Base-by-base conservation (phyloP, 345 rosid genomes). In the Crucihimalaya himalaica region DNA sequence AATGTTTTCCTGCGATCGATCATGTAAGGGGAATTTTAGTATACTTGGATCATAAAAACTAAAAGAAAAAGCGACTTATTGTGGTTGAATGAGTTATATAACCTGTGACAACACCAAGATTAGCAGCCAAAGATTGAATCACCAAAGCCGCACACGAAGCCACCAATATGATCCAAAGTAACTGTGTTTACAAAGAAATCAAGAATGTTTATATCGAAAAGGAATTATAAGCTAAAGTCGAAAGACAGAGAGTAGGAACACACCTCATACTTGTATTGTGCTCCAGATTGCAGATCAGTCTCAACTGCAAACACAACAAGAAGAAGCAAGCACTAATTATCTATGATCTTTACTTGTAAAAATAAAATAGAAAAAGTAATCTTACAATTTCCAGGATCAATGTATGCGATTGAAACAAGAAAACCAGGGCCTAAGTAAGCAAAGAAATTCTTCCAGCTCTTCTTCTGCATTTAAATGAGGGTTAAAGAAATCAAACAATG, bases 41-140 rank as follows among this genome's bases (percentile, higher is more conserved):
- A 57, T 57, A 66, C 32, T 50, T 75, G 9, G 13, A 5, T 1
- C 13, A 40, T 27, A 18, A 27, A 34, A 47, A 5, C 2, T 14
- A 18, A 74, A 47, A 2, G 18, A 55, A 73, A 55, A 65, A 55
- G 2, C 0, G 11, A 46, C 2, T 11, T 34, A 8, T 23, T 21
- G 28, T 57, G 60, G 47, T 46, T 11, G 20, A 73, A 37, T 32
- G 52, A 18, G 11, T n/a, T 25, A 66, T n/a, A n/a, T n/a, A 85
- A 85, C 98, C 96, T 29, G 98, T 91, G 75, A 91, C 97, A 78
- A 94, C 97, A 59, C 98, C 98, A 69, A 94, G 85, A 77, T 94
- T 92, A 71, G 97, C 99, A 50, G 97, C 97, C 11, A 94, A 65
- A 62, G 97, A 92, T 76, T 94, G 99, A 80, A 94, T 89, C 50